Base-by-base conservation (phyloP, 148 eudicot genomes). In the Tetragonia tetragonoides region DNA sequence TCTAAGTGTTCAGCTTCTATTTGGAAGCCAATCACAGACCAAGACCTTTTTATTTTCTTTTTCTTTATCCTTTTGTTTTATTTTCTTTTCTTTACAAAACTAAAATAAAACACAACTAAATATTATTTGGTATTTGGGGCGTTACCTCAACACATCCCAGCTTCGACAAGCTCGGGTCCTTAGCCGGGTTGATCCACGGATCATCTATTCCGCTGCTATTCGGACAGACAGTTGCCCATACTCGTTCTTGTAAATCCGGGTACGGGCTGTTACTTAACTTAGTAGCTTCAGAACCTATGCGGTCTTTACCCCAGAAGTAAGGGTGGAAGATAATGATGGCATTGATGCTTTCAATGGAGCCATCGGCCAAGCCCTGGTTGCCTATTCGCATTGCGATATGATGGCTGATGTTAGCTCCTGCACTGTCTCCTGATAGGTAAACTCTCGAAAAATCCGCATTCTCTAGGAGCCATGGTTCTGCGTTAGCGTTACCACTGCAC, bases 81-180 rank as follows among this genome's bases (percentile, higher is more conserved):
- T n/a, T n/a, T n/a, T n/a, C n/a, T n/a, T n/a, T n/a, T n/a, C n/a
- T n/a, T n/a, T n/a, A n/a, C n/a, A n/a, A n/a, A n/a, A n/a, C n/a
- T n/a, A n/a, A n/a, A n/a, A n/a, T n/a, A n/a, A n/a, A n/a, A n/a
- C n/a, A n/a, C n/a, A n/a, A n/a, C n/a, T n/a, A n/a, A n/a, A n/a
- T n/a, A n/a, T n/a, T n/a, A n/a, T n/a, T n/a, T n/a, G n/a, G n/a
- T n/a, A n/a, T n/a, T n/a, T n/a, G n/a, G n/a, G n/a, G n/a, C n/a
- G n/a, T n/a, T n/a, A n/a, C n/a, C n/a, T n/a, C n/a, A n/a, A n/a
- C 34, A 53, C 86, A 81, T 4, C 77, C 86, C 23, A 86, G 17
- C 59, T 17, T 54, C 4, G 59, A 54, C 59, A 54, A 17, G 59
- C 18, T 54, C 16, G 59, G 59, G 16, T 54, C 59, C 4, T 54